These are phyloP conservation scores for Aspergillus clavatus DNA, from an alignment of 2,329 filamentous ascomycete genomes.

Conservation along the genomic window DNA sequence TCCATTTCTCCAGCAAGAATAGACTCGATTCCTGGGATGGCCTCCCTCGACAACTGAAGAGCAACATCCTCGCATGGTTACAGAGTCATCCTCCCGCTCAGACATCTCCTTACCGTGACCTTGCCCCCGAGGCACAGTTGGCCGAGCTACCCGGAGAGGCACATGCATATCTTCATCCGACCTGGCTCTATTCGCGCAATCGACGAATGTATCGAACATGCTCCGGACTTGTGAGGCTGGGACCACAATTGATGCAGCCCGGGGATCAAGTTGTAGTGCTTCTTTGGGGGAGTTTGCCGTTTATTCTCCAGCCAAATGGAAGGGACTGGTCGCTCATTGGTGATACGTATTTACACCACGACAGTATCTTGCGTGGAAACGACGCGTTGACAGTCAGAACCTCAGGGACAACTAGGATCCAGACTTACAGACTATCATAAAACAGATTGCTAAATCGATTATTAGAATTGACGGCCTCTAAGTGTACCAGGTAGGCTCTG, in stretches of 20 bases:
- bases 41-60: not conserved
- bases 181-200: not conserved
- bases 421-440: not conserved
- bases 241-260: not conserved
- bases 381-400: not conserved
- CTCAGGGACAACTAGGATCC: not conserved
- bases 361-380: not conserved
- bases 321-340: not conserved
- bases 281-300: not conserved
- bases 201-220: not conserved
- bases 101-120: not conserved
- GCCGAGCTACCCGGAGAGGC: not conserved
- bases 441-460: not conserved
- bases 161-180: not conserved
- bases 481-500: conserved; percentile 60
- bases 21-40: not conserved
- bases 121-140: not conserved
- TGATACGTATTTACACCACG: not conserved
- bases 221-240: not conserved
- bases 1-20: too few relatives aligned
- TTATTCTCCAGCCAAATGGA: not conserved
- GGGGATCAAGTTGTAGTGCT: not conserved
- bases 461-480: conserved; percentile 30
- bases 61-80: not conserved
- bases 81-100: not conserved